Conservation (phyloP, 371 early-diverging fungal genomes). For the Rhizopus stolonifer region DNA sequence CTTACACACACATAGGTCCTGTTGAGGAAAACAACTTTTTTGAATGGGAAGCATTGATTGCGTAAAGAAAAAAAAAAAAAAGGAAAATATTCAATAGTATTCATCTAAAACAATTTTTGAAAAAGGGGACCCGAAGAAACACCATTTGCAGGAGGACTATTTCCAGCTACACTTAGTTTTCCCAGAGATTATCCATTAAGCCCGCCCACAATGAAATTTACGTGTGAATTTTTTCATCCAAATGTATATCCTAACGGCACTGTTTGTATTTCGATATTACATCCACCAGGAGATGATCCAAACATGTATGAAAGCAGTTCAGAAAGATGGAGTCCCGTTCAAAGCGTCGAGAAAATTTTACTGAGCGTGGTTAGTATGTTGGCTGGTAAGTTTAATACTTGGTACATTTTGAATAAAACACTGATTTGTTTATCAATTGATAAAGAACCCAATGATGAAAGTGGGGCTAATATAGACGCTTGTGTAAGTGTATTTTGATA, state of each 20-base stretch:
- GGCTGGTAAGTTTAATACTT: slow-evolving; percentile 70
- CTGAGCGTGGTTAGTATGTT: slow-evolving; percentile 94
- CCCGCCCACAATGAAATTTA: slow-evolving; percentile 90
- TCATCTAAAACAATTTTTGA: too few relatives aligned
- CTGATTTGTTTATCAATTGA: background rate
- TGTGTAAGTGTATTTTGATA: slow-evolving; percentile 60
- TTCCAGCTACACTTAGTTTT: slow-evolving; percentile 82
- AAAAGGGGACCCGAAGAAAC: slow-evolving; percentile 90
- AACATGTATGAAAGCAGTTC: slow-evolving; percentile 91
- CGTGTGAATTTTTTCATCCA: slow-evolving; percentile 93
- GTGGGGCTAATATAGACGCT: slow-evolving; percentile 98
- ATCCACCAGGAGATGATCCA: slow-evolving; percentile 98
- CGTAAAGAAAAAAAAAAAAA: slow-evolving; percentile 52
- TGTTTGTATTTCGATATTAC: slow-evolving; percentile 99
- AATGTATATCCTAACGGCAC: slow-evolving; percentile 97
- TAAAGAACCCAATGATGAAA: slow-evolving; percentile 96
- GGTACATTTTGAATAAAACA: background rate
- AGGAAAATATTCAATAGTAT: too few relatives aligned
- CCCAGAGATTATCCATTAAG: slow-evolving; percentile 95
- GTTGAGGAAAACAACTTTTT: slow-evolving; percentile 91
- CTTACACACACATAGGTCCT: slow-evolving; percentile 60
- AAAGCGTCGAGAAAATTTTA: slow-evolving; percentile 96
- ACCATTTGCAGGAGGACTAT: slow-evolving; percentile 90
- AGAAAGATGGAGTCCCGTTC: slow-evolving; percentile 97
- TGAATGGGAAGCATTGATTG: slow-evolving; percentile 95